Base-by-base conservation (phyloP, 441 rosid genomes). In the Capsella rubella region DNA sequence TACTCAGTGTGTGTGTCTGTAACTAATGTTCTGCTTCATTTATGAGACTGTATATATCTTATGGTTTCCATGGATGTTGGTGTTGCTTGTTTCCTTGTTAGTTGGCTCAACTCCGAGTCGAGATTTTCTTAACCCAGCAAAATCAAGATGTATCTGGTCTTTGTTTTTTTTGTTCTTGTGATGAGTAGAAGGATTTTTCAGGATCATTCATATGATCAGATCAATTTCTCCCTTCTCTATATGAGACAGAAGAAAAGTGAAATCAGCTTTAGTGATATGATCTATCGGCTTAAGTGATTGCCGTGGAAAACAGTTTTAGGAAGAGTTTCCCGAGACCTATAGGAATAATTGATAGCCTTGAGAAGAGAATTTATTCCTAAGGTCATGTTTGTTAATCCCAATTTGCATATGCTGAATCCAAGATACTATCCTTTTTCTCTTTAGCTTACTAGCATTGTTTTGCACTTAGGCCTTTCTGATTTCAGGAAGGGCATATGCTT, bases 1-100 rank as follows among this genome's bases (percentile, higher is more conserved):
- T 54, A 66, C 71, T 54, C 65, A n/a, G 28, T 32, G 63, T 52
- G 37, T 59, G 28, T 70, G 31, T 21, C 3, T 51, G 40, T 71
- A 21, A 35, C 18, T 49, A 16, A 13, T 50, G 53, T 16, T 51
- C 57, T 8, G 25, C 43, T 49, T 59, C 34, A 45, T 69, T 18
- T 45, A 18, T 69, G 65, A 57, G 18, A 55, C 8, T 54, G 34
- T 47, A 25, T 50, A 18, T 35, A 27, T 25, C 40, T 9, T 49
- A 9, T 37, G 67, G 39, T 58, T 49, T 58, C 49, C 7, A n/a
- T 34, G 27, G 35, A 57, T 71, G 31, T 46, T 28, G 52, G 13
- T 73, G 50, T 64, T 55, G 15, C 71, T 64, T 64, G 57, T 45
- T 53, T 37, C 40, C 12, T 35, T 35, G 11, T 35, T 35, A 8